Evolutionary conservation across 1,284 basidiomycete species (phyloP).

Genomic region (Sutorius eximius): DNA sequence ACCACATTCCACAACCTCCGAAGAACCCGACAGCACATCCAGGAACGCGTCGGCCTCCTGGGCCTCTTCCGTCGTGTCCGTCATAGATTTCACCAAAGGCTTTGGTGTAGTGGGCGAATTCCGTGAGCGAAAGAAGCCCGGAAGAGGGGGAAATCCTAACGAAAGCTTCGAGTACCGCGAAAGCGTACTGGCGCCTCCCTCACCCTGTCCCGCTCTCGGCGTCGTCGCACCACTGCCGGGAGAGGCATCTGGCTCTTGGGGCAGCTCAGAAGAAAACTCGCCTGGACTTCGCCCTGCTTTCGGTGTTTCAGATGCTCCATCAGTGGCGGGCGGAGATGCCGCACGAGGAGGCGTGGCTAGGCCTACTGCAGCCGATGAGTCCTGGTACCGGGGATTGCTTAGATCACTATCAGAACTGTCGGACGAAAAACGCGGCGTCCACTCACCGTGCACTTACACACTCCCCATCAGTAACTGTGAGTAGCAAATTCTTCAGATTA

Average conservation of each 20-base stretch:
- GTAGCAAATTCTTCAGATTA: constrained; percentile 91
- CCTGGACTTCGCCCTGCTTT: constrained; percentile 36
- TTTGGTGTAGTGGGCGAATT: constrained; percentile 45
- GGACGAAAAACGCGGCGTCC: not conserved
- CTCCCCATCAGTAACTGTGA: constrained; percentile 79
- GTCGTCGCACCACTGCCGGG: constrained; percentile 55
- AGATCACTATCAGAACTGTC: constrained; percentile 18
- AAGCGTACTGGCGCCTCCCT: constrained; percentile 26
- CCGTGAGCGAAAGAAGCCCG: constrained; percentile 62
- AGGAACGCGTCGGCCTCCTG: constrained; percentile 22
- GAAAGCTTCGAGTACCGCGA: constrained; percentile 45
- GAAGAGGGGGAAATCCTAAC: constrained; percentile 60
- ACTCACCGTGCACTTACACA: constrained; percentile 49
- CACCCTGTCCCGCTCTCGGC: constrained; percentile 41
- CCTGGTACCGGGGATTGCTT: constrained; percentile 23
- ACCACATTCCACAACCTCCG: constrained; percentile 8
- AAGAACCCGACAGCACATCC: constrained; percentile 6
- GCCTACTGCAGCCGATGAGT: constrained; percentile 26
- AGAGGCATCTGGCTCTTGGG: constrained; percentile 39
- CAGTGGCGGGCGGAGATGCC: constrained; percentile 14
- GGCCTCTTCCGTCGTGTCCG: constrained; percentile 31
- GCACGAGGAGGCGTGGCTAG: constrained; percentile 29
- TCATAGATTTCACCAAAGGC: constrained; percentile 15
- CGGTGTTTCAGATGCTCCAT: constrained; percentile 32
- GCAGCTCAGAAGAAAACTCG: constrained; percentile 27